Base-by-base conservation (phyloP, 2,329 filamentous ascomycete species). In the Didymellaceae sp. region DNA sequence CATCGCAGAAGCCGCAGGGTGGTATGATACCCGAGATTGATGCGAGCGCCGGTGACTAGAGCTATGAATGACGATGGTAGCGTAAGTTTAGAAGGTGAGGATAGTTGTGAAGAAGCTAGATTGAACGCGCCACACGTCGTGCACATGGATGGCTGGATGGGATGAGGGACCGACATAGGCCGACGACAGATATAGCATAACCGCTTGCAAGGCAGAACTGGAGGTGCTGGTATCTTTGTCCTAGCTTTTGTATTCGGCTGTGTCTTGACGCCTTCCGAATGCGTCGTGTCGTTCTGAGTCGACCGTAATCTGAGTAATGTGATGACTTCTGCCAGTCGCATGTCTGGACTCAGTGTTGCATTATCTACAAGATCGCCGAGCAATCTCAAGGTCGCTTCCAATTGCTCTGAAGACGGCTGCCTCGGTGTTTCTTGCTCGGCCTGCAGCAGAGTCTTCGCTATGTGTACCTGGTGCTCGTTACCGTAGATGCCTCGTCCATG, bases 21-120 rank as follows among this genome's bases (percentile, higher is more conserved):
- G 11, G 48, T 58, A 16, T 53, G 42, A 14, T 58, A 58, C 13
- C 55, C 55, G 2, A 58, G 52, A 33, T 58, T 58, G 18, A 58
- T 11, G 1, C 55, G 44, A 14, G 52, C 52, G 9, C 52, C 55
- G 17, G 55, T 58, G n/a, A 58, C 52, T 2, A 58, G 34, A 8
- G 52, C 52, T 1, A 42, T 52, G 20, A 58, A 58, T 8, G 14
- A 40, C n/a, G 22, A 4, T 18, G 22, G 33, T 7, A 24, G 20
- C 5, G 20, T 34, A 10, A 34, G 32, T 3, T 10, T 13, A 5
- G 32, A 20, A 10, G 32, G 32, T 20, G 32, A 13, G 5, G 30
- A 43, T 5, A 33, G 24, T 2, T 13, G 39, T 9, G 41, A 26
- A 10, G 41, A 34, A 6, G 41, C 31, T n/a, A 35, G 20, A 4